Evolutionary conservation across 345 rosid genomes (phyloP).

Genomic region (Populus ilicifolia): DNA sequence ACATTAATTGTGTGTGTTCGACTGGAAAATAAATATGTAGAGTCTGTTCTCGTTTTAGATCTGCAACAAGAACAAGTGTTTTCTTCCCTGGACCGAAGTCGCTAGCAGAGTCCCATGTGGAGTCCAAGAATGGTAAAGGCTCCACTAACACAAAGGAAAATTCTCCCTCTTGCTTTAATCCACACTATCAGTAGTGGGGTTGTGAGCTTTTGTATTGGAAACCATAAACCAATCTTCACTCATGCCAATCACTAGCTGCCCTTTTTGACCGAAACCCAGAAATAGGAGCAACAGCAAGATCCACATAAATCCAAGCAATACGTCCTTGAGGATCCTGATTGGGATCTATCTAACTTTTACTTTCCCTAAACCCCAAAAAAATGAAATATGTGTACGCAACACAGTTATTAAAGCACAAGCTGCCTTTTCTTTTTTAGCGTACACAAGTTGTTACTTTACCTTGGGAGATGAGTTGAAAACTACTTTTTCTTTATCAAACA

Average conservation of each 20-base stretch:
- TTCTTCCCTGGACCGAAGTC: slow-evolving; percentile 8
- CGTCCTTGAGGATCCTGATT: slow-evolving; percentile 18
- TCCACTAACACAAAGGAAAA: slow-evolving; percentile 29
- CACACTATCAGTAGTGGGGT: background rate
- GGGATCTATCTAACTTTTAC: slow-evolving; percentile 32
- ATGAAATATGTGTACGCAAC: slow-evolving; percentile 1
- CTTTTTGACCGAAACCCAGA: slow-evolving; percentile 21
- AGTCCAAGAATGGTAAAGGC: slow-evolving; percentile 14
- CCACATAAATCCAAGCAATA: slow-evolving; percentile 7
- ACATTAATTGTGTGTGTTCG: background rate
- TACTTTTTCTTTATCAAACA: slow-evolving; percentile 4
- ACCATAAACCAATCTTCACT: slow-evolving; percentile 21
- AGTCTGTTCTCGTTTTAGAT: background rate
- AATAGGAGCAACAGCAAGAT: slow-evolving; percentile 12
- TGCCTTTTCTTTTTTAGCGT: slow-evolving; percentile 1
- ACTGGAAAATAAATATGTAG: background rate
- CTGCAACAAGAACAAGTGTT: slow-evolving; percentile 4
- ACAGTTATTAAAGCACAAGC: slow-evolving; percentile 3
- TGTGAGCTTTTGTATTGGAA: slow-evolving; percentile 16
- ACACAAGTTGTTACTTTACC: slow-evolving; percentile 6
- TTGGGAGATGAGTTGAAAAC: slow-evolving; percentile 6
- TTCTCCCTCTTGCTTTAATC: slow-evolving; percentile 8
- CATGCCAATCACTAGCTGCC: slow-evolving; percentile 12
- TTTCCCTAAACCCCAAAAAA: slow-evolving; percentile 32
- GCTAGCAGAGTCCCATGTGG: slow-evolving; percentile 8